Conservation (phyloP, 2,329 filamentous ascomycete genomes). For the Trichoderma simmonsii region DNA sequence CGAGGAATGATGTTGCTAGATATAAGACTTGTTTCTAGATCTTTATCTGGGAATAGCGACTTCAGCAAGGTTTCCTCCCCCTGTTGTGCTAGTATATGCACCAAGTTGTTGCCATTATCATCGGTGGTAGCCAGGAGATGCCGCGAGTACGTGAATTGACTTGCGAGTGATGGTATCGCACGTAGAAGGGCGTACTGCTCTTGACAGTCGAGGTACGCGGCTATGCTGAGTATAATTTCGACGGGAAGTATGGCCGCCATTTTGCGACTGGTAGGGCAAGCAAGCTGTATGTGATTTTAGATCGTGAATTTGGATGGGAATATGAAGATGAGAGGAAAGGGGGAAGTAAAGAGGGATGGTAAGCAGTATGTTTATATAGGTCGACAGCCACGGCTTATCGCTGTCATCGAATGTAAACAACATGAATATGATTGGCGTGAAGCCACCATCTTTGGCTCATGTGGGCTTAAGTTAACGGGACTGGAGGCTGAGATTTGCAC, state of each 20-base stretch:
- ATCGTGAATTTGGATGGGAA: background rate
- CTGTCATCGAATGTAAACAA: background rate
- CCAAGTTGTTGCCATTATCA: background rate
- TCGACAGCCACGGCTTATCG: background rate
- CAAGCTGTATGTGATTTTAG: background rate
- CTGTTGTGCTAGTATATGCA: slow-evolving; percentile 2
- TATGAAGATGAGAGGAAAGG: background rate
- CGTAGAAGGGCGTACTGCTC: background rate
- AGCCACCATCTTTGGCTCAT: background rate
- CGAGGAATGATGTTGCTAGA: background rate
- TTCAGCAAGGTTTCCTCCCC: background rate
- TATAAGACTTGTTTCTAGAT: background rate
- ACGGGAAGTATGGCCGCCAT: background rate
- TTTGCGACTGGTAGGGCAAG: background rate
- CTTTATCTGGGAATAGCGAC: background rate
- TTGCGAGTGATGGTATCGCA: background rate
- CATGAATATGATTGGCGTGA: background rate
- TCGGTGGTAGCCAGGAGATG: background rate
- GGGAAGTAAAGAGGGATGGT: background rate
- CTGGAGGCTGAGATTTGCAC: background rate
- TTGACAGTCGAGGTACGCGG: background rate
- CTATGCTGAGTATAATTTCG: background rate
- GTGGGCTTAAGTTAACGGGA: background rate
- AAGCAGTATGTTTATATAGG: background rate
- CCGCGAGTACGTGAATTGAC: background rate